Evolutionary conservation across 2,329 filamentous ascomycete species (phyloP), one percentile per base, ranked within the genome.

Genomic region (Diaporthe sp.): DNA sequence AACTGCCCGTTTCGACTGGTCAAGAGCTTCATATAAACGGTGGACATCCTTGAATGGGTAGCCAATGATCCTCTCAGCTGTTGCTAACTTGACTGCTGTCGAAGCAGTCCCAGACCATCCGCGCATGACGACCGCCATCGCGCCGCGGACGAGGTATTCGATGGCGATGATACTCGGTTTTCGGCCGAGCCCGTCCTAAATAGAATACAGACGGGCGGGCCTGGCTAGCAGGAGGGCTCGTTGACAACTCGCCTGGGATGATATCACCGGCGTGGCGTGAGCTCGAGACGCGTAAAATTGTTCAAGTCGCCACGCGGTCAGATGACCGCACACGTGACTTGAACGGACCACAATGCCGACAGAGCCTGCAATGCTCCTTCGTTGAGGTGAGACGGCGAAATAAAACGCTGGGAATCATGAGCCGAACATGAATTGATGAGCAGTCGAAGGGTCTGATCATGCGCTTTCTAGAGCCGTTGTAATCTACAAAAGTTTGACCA

Each of bases 21-120:
- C 77, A 25, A 82, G 71, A 42, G 81, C 81, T 38, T 74, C 77
- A 33, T 79, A 78, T 10, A 81, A 81, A 9, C 81, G 77, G 15
- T 81, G 77, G 42, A 81, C 77, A 58, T 79, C 73, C 47, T 79
- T 82, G 40, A 78, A 79, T 25, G 80, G 77, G 12, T 76, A 76
- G 68, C 72, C 74, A n/a, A 76, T 42, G 38, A 76, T 72, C 8
- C 61, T 47, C 68, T 76, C 72, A 12, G 68, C 72, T 28, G 40
- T 71, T 25, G 54, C 74, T 45, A 76, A 40, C 74, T 74, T 74
- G 28, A 40, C 3, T 45, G 70, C 70, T 30, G 57, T 72, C 5
- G 70, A 72, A 3, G 70, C 70, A 7, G 33, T 42, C 19, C 30
- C 33, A 17, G 70, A 60, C 57, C 57, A 64, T 30, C 70, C 70